A percentile compares a stretch with the other conserved stretches of the same genome.
phyloP scores from a whole-genome alignment of 208 protist genomes.

The Polymyxa betae region DNA sequence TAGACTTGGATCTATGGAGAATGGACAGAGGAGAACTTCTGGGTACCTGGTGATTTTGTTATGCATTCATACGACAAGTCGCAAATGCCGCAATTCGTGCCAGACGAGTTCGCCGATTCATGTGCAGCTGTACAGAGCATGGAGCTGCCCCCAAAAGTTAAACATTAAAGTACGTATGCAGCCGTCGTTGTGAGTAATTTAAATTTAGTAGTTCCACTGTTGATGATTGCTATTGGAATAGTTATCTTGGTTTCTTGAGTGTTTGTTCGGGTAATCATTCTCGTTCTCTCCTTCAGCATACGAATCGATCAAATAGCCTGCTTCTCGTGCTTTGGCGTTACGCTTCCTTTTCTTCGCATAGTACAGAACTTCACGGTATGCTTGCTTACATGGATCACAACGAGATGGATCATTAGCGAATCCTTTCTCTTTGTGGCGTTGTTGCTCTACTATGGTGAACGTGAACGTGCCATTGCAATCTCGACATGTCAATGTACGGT shows the following conservation, averaged over 20 bases:
- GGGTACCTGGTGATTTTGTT: not conserved
- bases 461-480: not conserved
- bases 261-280: too few relatives aligned
- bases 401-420: not conserved
- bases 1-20: constrained; percentile 37
- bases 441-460: not conserved
- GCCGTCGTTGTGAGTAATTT: too few relatives aligned
- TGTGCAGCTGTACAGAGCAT: not conserved
- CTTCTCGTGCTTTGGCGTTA: not conserved
- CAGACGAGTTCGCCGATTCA: constrained; percentile 4
- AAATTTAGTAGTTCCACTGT: too few relatives aligned
- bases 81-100: not conserved
- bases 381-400: not conserved
- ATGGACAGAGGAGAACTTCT: constrained; percentile 44
- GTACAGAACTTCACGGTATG: not conserved
- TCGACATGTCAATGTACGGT: not conserved
- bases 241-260: too few relatives aligned
- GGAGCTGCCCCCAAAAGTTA: not conserved
- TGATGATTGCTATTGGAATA: too few relatives aligned
- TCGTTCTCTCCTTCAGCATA: too few relatives aligned
- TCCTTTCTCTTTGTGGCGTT: not conserved
- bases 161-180: too few relatives aligned
- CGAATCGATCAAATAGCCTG: too few relatives aligned
- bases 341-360: not conserved
- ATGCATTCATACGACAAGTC: constrained; percentile 31